phyloP scores from a whole-genome alignment of 306 rosid species.

The Pachyrhizus erosus region DNA sequence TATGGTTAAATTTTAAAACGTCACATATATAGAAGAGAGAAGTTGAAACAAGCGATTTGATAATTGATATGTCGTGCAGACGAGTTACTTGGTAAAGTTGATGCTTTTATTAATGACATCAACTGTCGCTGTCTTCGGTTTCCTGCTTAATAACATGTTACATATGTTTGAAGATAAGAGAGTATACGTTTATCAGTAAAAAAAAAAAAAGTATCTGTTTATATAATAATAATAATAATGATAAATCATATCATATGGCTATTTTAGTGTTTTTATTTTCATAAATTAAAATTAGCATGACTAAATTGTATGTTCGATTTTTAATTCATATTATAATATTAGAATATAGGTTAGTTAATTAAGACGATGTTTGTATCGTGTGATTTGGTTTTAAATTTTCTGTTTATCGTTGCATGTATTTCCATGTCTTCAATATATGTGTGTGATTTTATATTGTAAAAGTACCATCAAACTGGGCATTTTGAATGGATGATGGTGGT shows the following conservation, averaged over 20 bases:
- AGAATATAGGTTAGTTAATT: not conserved
- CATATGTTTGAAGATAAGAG: too few species aligned
- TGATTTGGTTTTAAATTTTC: not conserved
- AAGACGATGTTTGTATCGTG: not conserved
- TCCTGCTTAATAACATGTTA: not conserved
- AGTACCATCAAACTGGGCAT: not conserved
- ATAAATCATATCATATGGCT: too few species aligned
- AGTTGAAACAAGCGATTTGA: not conserved
- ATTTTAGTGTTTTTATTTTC: too few species aligned
- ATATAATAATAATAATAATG: too few species aligned
- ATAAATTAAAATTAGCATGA: not conserved
- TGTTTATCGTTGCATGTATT: too few species aligned
- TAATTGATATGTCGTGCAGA: not conserved
- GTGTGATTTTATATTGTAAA: not conserved
- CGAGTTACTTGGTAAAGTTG: not conserved
- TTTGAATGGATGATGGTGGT: conserved; percentile 4
- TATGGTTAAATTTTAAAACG: not conserved
- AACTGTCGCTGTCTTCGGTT: not conserved
- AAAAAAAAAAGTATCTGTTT: too few species aligned
- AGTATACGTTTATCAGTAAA: too few species aligned
- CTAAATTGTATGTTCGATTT: not conserved
- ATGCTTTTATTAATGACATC: not conserved
- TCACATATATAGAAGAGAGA: not conserved
- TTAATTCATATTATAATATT: too few species aligned
- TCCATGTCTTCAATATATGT: too few species aligned